Evolutionary conservation across 768 basidiomycete genomes (phyloP).

Genomic region (Collybia mongolica): DNA sequence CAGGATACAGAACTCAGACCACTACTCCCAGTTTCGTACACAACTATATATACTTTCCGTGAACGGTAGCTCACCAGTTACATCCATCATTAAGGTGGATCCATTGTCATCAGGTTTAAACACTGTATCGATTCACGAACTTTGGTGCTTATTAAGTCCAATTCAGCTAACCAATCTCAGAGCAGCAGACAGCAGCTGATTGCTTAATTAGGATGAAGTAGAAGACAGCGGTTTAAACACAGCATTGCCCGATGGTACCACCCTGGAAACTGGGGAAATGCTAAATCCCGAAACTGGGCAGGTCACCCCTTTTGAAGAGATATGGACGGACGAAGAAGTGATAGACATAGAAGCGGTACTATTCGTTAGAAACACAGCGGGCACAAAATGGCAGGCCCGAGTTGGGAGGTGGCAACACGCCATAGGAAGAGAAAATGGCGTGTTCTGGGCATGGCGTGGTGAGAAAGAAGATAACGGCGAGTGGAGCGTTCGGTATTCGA

Average conservation of each 20-base stretch:
- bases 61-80: too few relatives aligned
- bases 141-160: slow-evolving; percentile 12
- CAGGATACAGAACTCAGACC: slow-evolving; percentile 25
- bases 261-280: slow-evolving; percentile 31
- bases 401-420: slow-evolving; percentile 15
- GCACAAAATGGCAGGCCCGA: slow-evolving; percentile 14
- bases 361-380: slow-evolving; percentile 13
- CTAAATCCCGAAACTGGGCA: slow-evolving; percentile 27
- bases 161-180: too few relatives aligned
- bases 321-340: slow-evolving; percentile 28
- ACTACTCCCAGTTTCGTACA: slow-evolving; percentile 12
- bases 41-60: too few relatives aligned
- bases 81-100: slow-evolving; percentile 2
- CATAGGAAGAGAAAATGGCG: slow-evolving; percentile 10
- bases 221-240: slow-evolving; percentile 25
- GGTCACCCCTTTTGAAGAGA: slow-evolving; percentile 27
- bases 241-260: slow-evolving; percentile 23
- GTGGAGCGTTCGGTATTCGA: slow-evolving; percentile 9
- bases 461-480: neutral
- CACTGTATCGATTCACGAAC: slow-evolving; percentile 33
- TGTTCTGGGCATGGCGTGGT: slow-evolving; percentile 21
- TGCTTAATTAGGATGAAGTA: slow-evolving; percentile 12
- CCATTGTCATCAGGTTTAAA: slow-evolving; percentile 23
- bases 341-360: slow-evolving; percentile 5
- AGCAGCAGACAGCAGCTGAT: slow-evolving; percentile 2